A percentile compares a stretch with the other conserved stretches of the same genome.
Conservation (phyloP, 768 basidiomycete genomes). For the Chalciporus chontae region DNA sequence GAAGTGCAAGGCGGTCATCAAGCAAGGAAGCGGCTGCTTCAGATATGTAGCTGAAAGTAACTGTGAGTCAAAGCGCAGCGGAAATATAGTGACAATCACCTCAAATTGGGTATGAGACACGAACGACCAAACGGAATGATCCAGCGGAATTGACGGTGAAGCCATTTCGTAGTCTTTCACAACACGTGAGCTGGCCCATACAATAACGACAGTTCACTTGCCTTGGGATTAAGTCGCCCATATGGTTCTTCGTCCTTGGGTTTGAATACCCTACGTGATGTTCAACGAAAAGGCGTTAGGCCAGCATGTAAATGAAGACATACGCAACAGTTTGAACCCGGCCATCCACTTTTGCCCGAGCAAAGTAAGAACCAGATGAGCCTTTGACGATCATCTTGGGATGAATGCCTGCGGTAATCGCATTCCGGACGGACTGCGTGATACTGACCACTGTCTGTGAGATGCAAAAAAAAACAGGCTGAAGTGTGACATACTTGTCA, state of each 20-base stretch:
- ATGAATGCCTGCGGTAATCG: conserved; percentile 75
- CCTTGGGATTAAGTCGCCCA: conserved; percentile 84
- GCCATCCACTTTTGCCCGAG: conserved; percentile 76
- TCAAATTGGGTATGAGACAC: conserved; percentile 86
- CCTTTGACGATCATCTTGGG: conserved; percentile 91
- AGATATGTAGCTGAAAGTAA: conserved; percentile 65
- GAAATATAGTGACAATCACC: conserved; percentile 37
- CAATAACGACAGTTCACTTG: conserved; percentile 17
- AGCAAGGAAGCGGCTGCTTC: conserved; percentile 87
- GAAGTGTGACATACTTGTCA: conserved; percentile 48
- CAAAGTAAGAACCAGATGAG: conserved; percentile 89
- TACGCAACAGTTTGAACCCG: conserved; percentile 78
- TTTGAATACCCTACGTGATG: conserved; percentile 69
- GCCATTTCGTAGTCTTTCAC: conserved; percentile 78
- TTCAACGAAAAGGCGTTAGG: conserved; percentile 3
- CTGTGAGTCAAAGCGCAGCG: not conserved
- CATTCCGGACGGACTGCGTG: conserved; percentile 60
- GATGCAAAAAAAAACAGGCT: not conserved
- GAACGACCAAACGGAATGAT: conserved; percentile 87
- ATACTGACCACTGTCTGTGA: conserved; percentile 38
- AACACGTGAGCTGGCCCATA: conserved; percentile 1
- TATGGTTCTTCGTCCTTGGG: conserved; percentile 92
- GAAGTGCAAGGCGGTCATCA: conserved; percentile 65
- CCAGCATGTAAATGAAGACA: conserved; percentile 25
- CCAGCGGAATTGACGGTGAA: conserved; percentile 85